Percentiles rank a stretch among this genome's conserved stretches.
phyloP scores from a whole-genome alignment of 176 grass and related monocot genomes.

The Musa beccarii region DNA sequence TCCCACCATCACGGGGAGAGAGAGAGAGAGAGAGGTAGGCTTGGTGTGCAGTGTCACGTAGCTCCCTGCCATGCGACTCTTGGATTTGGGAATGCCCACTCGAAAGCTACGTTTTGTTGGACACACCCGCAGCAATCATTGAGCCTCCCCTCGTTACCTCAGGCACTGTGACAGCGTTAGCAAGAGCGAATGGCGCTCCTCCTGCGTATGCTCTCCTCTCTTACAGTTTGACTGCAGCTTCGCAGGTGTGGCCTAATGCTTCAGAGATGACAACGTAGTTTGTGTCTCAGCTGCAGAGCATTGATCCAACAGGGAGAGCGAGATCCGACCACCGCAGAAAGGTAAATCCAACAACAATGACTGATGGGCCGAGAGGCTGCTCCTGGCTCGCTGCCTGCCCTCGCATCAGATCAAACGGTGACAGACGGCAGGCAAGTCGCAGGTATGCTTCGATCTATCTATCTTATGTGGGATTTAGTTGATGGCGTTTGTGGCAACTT shows the following conservation, averaged over 20 bases:
- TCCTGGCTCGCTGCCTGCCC: not conserved
- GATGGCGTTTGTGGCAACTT: not conserved
- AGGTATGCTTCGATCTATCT: too few relatives aligned
- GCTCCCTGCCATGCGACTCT: not conserved
- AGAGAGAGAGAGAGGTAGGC: not conserved
- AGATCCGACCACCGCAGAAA: not conserved
- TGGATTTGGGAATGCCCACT: not conserved
- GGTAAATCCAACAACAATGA: not conserved
- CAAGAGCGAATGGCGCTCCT: too few relatives aligned
- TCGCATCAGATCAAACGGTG: not conserved
- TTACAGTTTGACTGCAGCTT: conserved; percentile 1
- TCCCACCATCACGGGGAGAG: not conserved
- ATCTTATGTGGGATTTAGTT: too few relatives aligned
- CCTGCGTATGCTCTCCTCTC: not conserved
- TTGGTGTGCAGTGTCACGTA: conserved; percentile 1
- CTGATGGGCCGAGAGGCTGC: not conserved
- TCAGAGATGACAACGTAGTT: not conserved
- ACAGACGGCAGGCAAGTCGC: too few relatives aligned
- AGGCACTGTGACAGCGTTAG: not conserved
- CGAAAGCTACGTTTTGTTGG: conserved; percentile 5
- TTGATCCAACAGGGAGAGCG: too few relatives aligned
- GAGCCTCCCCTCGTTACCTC: not conserved
- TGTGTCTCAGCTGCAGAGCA: not conserved
- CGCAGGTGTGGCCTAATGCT: not conserved
- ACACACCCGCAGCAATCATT: not conserved